Base-by-base conservation (phyloP, 768 basidiomycete genomes). In the Saitozyma sp. region DNA sequence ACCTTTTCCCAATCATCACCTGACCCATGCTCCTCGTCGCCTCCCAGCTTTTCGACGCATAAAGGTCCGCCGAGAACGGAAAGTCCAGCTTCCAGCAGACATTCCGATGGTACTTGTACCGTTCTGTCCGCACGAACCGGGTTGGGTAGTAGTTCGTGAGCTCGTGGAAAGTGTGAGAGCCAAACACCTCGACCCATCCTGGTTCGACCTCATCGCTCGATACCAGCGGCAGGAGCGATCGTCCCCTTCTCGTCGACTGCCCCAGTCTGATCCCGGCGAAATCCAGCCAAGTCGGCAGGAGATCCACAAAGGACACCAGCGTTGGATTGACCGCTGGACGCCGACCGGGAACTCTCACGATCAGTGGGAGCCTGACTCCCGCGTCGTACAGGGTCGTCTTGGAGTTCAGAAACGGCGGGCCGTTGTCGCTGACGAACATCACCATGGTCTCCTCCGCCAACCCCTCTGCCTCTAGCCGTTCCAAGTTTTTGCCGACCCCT, bases 141-240 rank as follows among this genome's bases (percentile, higher is more conserved):
- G 66, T 67, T 6, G 66, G 66, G 54, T 58, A 67, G 48, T 67
- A 67, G 42, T 67, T 67, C 42, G 52, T 50, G 13, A 62, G 42
- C 39, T 67, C 59, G 56, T 67, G 66, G 40, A 56, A 67, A 19
- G 66, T 67, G 50, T 67, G 66, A 49, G 66, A 67, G 39, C 66
- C 63, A 54, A 64, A 67, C n/a, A 67, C 58, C 20, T 67, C 29
- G 29, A 29, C 2, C 29, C 29, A 29, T 29, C 29, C 56, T 2
- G 56, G 63, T 3, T 62, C 46, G 20, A 66, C n/a, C 8, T 58
- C 51, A 9, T 41, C n/a, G 37, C 55, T 3, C 14, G 58, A 41
- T 8, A 68, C 20, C 46, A 68, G 49, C 39, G 59, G 60, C 17
- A 64, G 46, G 52, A 68, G 55, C 1, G 60, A 59, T 42, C 54